Evolutionary conservation across 2,329 filamentous ascomycete species (phyloP), one percentile per base, ranked within the genome.

Genomic region (Trichoderma harzianum): DNA sequence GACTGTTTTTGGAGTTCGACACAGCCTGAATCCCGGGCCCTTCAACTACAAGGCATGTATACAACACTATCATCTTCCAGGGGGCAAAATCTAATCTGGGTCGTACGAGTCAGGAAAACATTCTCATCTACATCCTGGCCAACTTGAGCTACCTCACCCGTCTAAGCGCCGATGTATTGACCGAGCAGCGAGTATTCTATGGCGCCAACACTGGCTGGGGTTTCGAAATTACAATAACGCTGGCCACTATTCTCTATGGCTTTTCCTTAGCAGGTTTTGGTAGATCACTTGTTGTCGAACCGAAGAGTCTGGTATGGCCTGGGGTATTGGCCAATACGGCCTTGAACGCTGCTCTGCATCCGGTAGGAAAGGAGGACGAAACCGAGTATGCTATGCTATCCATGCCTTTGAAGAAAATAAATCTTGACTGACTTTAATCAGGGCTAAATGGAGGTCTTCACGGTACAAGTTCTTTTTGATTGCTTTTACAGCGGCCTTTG

Each of bases 101-200:
- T 84, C 5, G n/a, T 30, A 18, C 5, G 11, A 24, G 10, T 24
- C 21, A 77, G 78, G 87, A 88, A 77, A 86, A 88, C 75, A 86
- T 86, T 77, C 79, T 88, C 18, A 85, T 88, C 66, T 84, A 84
- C 70, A 85, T 87, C 72, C 83, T 87, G 80, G 86, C 89, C 62
- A 89, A 90, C 77, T 83, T 85, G 1, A 85, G 83, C 16, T 84
- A 85, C 67, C 80, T 83, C 21, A 81, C 79, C 3, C 76, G 79
- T n/a, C 74, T 80, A 10, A 80, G 79, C 30, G 79, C 79, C 5
- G 79, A 81, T 30, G 79, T 80, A 11, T 74, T 81, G 34, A 80
- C 78, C 1, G 79, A 80, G 60, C 79, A 81, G 65, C 76, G 79
- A 7, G 73, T 84, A 75, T 86, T 83, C 69, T 85, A 86, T 67